Base-by-base conservation (phyloP, 164 flowering plant species). In the Echeveria elegans region DNA sequence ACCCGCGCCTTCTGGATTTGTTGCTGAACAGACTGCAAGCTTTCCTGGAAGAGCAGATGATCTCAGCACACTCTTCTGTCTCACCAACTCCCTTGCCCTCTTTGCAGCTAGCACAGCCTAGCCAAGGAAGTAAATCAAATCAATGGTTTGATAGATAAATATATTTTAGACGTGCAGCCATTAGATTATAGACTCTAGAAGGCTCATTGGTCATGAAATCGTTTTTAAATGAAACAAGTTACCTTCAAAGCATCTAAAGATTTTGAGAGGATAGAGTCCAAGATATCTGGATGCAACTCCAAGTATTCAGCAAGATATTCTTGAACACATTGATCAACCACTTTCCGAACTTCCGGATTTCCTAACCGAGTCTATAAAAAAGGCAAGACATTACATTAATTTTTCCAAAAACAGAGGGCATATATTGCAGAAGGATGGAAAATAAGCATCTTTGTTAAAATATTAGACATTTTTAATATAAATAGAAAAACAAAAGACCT, bases 41-140 rank as follows among this genome's bases (percentile, higher is more conserved):
- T 95, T 95, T 71, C 99, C 99, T 36, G 99, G 97, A 80, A 95
- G 94, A 70, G 97, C 88, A 61, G 97, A 95, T 50, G 94, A 87
- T 77, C 77, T 81, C 78, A 95, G 71, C 31, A 90, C 92, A 71
- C 89, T 82, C 77, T 95, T 95, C 76, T 84, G 83, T 70, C 99
- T 83, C 70, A 87, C 97, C 76, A 95, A 73, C 71, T 95, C 97
- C 72, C 99, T 82, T 62, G 99, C 99, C 68, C 91, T 85, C 76
- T 92, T 89, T 63, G 97, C 97, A 18, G 99, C 99, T 69, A 82
- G 70, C 73, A 97, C 97, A 69, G 97, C 96, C 99, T 95, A 74
- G 38, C 77, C 18, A 68, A 31, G 61, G 61, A 69, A 70, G 64
- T 36, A 38, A 62, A 2, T 45, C 28, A 8, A 8, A 52, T 52